Conservation (phyloP, 768 basidiomycete species). For the Macrolepiota dolichaula region DNA sequence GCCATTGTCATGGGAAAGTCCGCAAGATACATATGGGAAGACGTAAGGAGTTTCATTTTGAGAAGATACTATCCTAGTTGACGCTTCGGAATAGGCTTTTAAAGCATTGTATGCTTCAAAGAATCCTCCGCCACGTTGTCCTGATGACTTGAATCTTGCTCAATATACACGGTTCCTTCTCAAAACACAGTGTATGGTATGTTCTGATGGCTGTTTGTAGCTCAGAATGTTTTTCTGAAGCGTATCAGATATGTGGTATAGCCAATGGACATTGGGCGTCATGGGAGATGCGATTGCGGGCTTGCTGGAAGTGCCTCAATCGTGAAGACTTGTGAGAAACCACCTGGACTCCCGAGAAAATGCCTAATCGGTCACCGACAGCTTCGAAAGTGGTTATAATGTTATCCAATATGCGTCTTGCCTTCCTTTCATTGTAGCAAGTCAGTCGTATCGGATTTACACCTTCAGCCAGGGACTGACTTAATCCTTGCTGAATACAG, state of each 20-base stretch:
- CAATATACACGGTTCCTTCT: constrained; percentile 33
- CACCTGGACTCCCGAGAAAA: not conserved
- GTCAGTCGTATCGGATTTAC: not conserved
- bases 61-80: not conserved
- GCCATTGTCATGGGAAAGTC: constrained; percentile 17
- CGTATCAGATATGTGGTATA: not conserved
- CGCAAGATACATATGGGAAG: not conserved
- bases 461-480: not conserved
- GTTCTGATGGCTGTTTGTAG: not conserved
- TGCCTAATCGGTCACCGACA: not conserved
- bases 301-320: not conserved
- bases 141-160: constrained; percentile 26
- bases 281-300: not conserved
- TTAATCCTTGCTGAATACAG: not conserved
- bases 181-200: constrained; percentile 14
- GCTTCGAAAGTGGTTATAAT: not conserved
- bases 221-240: not conserved
- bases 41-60: not conserved
- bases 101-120: constrained; percentile 14
- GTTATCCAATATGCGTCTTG: no score
- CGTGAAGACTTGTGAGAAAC: not conserved
- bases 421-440: not conserved
- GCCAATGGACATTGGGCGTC: not conserved
- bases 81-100: constrained; percentile 21
- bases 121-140: constrained; percentile 21